Evolutionary conservation across 805 yeast genomes (phyloP), one percentile per base, ranked within the genome.

Genomic region (Candida sonorensis): DNA sequence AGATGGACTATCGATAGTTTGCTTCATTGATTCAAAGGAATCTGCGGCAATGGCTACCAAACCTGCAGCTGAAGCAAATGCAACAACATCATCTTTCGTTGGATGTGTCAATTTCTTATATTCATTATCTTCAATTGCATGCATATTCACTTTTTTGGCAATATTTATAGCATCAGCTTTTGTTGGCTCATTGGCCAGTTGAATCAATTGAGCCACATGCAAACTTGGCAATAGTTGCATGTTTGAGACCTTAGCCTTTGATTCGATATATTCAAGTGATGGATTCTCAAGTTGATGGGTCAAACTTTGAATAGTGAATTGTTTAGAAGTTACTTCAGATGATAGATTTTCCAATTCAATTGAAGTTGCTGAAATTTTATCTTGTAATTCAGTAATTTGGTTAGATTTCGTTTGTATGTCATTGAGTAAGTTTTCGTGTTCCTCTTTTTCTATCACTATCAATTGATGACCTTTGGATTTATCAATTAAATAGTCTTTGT

Each of bases 81-180:
- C 33, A 24, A 41, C 35, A 23, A 55, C 31, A n/a, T 39, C 14
- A 4, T 38, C 40, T 12, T 26, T 23, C 4, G 39, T 26, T 7
- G 37, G 44, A 5, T 24, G 24, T 5, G 12, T 9, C 12, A 27
- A 12, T 19, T 28, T 24, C 26, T 26, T 26, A 20, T 22, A 20
- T 23, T 23, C 26, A 6, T 15, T 5, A 6, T 23, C 25, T 0
- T 64, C 49, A 10, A 70, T 48, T 13, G 66, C 52, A n/a, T 56
- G 51, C 20, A 62, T 46, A 2, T 64, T 69, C 18, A 54, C 38
- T 7, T 51, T 56, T 10, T 41, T 30, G 1, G 68, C 66, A 26
- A 23, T 37, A 18, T 41, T 30, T 24, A 41, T 35, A 21, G 54
- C 30, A n/a, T 38, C 10, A 3, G 35, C 37, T n/a, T 23, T 23